phyloP scores from a whole-genome alignment of 139 green algal species.

The Chlorella sp. region DNA sequence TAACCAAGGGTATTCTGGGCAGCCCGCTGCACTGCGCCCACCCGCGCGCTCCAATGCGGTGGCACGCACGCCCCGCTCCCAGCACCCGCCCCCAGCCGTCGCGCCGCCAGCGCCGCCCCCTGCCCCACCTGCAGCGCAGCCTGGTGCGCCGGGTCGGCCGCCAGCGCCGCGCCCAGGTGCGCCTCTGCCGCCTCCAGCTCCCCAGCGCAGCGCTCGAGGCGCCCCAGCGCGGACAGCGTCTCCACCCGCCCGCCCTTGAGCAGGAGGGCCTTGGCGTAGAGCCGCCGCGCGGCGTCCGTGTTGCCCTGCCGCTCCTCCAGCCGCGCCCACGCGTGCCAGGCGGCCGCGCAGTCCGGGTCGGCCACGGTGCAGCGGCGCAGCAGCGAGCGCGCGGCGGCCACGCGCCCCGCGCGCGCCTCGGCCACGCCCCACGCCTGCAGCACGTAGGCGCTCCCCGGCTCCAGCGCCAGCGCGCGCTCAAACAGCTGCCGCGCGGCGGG shows the following conservation, averaged over 20 bases:
- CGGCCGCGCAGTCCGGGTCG: conserved; percentile 30
- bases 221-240: conserved; percentile 29
- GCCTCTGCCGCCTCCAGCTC: conserved; percentile 25
- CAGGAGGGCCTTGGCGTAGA: conserved; percentile 42
- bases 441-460: conserved; percentile 60
- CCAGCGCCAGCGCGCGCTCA: conserved; percentile 39
- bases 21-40: too few species aligned
- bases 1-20: too few species aligned
- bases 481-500: conserved; percentile 55
- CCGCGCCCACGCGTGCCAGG: conserved; percentile 47
- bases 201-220: conserved; percentile 42
- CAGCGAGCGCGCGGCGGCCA: conserved; percentile 21
- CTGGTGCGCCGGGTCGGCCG: conserved; percentile 24
- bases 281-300: conserved; percentile 31
- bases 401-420: conserved; percentile 26
- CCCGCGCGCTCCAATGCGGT: too few species aligned
- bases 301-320: conserved; percentile 48
- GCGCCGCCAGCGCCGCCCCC: too few species aligned
- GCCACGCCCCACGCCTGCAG: conserved; percentile 58
- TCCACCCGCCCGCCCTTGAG: conserved; percentile 31
- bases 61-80: too few species aligned
- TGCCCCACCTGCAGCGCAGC: conserved; percentile 41
- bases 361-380: conserved; percentile 28
- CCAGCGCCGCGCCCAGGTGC: conserved; percentile 43
- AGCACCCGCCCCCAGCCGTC: too few species aligned